phyloP scores from a whole-genome alignment of 495 filamentous ascomycete genomes.

The Podospora comata region DNA sequence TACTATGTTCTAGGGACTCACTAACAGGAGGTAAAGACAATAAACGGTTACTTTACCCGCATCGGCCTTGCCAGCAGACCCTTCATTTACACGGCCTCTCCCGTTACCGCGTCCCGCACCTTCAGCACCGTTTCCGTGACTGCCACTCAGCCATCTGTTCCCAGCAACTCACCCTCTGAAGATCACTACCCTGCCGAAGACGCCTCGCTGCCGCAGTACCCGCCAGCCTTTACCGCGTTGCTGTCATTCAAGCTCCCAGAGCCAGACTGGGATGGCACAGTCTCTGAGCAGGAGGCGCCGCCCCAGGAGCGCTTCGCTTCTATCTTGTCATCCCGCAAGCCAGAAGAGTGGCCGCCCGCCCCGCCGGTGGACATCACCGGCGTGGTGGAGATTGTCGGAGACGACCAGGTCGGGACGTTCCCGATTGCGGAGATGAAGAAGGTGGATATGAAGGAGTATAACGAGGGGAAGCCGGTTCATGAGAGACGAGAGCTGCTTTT shows the following conservation, averaged over 20 bases:
- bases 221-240: conserved; percentile 58
- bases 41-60: conserved; percentile 66
- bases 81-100: conserved; percentile 57
- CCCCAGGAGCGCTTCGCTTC: conserved; percentile 37
- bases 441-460: conserved; percentile 58
- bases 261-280: conserved; percentile 26
- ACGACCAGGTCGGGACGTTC: conserved; percentile 42
- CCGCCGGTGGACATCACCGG: conserved; percentile 42
- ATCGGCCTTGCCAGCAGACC: conserved; percentile 51
- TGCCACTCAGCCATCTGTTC: conserved; percentile 45
- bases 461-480: conserved; percentile 47
- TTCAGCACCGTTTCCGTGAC: conserved; percentile 62
- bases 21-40: conserved; percentile 45
- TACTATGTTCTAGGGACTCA: background rate
- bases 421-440: conserved; percentile 61
- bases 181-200: conserved; percentile 36
- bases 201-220: conserved; percentile 36
- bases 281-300: conserved; percentile 36
- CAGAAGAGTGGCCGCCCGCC: conserved; percentile 40
- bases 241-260: conserved; percentile 58
- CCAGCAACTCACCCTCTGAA: conserved; percentile 25
- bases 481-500: conserved; percentile 58
- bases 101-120: conserved; percentile 52
- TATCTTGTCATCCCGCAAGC: conserved; percentile 33
- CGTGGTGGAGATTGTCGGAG: conserved; percentile 27